phyloP scores from a whole-genome alignment of 495 filamentous ascomycete species.

The Hyphodiscus hymeniophilus region DNA sequence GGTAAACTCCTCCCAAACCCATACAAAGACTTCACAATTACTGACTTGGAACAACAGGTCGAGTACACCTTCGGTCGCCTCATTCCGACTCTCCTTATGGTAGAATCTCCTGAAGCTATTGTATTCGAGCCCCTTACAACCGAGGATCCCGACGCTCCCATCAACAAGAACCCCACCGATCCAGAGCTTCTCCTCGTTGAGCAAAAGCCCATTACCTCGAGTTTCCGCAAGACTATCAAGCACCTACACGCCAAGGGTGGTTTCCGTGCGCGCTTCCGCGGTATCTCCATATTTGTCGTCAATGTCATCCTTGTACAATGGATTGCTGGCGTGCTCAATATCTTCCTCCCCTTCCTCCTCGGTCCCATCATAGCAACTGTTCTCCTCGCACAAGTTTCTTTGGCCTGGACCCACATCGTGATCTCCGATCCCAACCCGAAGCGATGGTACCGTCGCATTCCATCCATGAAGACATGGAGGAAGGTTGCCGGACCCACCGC shows the following conservation, averaged over 20 bases:
- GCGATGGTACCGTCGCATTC: conserved; percentile 21
- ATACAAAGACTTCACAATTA: no score
- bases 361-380: conserved; percentile 12
- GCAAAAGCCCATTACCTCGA: conserved; percentile 15
- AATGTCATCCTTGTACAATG: background rate
- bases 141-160: conserved; percentile 14
- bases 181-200: conserved; percentile 1
- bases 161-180: conserved; percentile 15
- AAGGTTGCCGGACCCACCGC: conserved; percentile 22
- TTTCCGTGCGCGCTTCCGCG: conserved; percentile 16
- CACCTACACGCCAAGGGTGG: conserved; percentile 18
- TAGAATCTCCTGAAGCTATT: conserved; percentile 22
- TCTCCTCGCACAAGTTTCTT: conserved; percentile 11
- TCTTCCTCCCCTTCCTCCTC: conserved; percentile 5
- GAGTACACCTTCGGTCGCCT: conserved; percentile 21
- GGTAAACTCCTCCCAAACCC: background rate
- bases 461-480: conserved; percentile 11
- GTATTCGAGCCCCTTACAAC: conserved; percentile 20
- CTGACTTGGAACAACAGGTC: conserved; percentile 13
- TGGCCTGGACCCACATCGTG: conserved; percentile 23
- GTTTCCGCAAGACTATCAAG: conserved; percentile 13
- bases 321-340: conserved; percentile 1
- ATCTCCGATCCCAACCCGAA: conserved; percentile 22
- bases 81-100: conserved; percentile 20
- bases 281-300: conserved; percentile 11